phyloP scores from a whole-genome alignment of 345 rosid genomes.

The Corymbia maculata region DNA sequence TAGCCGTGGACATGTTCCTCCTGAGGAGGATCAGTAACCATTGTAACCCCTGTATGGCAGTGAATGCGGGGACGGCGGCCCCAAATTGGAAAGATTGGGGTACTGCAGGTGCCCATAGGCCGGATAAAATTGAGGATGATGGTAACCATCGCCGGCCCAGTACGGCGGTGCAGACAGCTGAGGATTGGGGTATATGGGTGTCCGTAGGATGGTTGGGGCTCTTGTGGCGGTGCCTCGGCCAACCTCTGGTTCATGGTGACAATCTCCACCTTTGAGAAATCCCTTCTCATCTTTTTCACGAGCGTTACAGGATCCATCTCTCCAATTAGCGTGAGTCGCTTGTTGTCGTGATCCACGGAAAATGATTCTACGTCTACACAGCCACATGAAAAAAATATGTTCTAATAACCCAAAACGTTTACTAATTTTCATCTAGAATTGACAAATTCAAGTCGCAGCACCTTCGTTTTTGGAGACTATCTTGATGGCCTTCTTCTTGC shows the following conservation, averaged over 20 bases:
- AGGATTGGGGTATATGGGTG: neutral
- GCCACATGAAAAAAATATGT: neutral
- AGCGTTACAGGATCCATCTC: neutral
- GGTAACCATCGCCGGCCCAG: too few relatives aligned
- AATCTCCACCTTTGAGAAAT: neutral
- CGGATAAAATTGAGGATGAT: neutral
- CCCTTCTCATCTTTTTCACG: neutral
- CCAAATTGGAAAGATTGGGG: neutral
- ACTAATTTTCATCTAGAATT: neutral
- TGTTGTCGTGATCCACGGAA: neutral
- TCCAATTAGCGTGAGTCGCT: neutral
- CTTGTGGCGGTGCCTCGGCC: accelerated
- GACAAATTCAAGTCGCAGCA: neutral
- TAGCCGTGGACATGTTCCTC: neutral
- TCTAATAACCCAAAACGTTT: neutral
- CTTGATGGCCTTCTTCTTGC: neutral
- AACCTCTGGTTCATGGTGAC: neutral
- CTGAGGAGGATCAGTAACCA: neutral
- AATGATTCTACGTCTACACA: neutral
- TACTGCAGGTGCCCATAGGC: neutral
- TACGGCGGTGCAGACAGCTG: too few relatives aligned
- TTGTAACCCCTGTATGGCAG: neutral
- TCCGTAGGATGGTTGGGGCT: neutral
- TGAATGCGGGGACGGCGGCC: too few relatives aligned
- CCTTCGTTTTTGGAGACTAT: neutral